Evolutionary conservation across 2,329 filamentous ascomycete species (phyloP).

Genomic region (Triangularia setosa): DNA sequence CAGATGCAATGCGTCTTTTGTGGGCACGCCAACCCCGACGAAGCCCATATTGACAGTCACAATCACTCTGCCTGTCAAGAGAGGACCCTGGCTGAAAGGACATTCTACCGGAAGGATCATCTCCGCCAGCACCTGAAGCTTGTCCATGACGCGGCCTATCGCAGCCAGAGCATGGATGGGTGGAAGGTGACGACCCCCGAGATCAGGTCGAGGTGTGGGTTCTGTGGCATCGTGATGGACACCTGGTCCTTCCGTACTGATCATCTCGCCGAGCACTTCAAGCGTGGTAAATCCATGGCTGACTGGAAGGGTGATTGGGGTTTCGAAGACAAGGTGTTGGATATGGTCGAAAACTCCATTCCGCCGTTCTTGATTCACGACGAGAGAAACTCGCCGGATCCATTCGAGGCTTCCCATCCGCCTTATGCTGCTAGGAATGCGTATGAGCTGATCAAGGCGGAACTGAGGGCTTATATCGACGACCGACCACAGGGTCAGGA

Average conservation of each 20-base stretch:
- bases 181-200: slow-evolving; percentile 60
- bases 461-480: slow-evolving; percentile 50
- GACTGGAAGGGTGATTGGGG: slow-evolving; percentile 70
- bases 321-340: slow-evolving; percentile 57
- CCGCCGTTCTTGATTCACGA: slow-evolving; percentile 63
- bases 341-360: slow-evolving; percentile 64
- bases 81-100: slow-evolving; percentile 56
- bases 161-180: slow-evolving; percentile 59
- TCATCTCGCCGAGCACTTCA: slow-evolving; percentile 65
- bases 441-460: slow-evolving; percentile 59
- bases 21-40: slow-evolving; percentile 50
- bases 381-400: slow-evolving; percentile 54
- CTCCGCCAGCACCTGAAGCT: slow-evolving; percentile 62
- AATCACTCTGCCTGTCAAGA: slow-evolving; percentile 65
- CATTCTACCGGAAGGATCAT: slow-evolving; percentile 64
- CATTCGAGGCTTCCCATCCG: slow-evolving; percentile 46
- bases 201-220: slow-evolving; percentile 62
- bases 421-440: slow-evolving; percentile 49
- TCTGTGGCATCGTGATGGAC: slow-evolving; percentile 59
- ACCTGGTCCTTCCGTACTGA: slow-evolving; percentile 59
- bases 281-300: slow-evolving; percentile 61
- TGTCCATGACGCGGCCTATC: slow-evolving; percentile 59
- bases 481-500: slow-evolving; percentile 41
- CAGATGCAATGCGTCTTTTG: slow-evolving; percentile 57
- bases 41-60: slow-evolving; percentile 54